A percentile compares a stretch with the other conserved stretches of the same genome.
These are phyloP conservation scores for Calonectria leucothoes DNA, from an alignment of 2,329 filamentous ascomycete genomes.

Conservation along the genomic window DNA sequence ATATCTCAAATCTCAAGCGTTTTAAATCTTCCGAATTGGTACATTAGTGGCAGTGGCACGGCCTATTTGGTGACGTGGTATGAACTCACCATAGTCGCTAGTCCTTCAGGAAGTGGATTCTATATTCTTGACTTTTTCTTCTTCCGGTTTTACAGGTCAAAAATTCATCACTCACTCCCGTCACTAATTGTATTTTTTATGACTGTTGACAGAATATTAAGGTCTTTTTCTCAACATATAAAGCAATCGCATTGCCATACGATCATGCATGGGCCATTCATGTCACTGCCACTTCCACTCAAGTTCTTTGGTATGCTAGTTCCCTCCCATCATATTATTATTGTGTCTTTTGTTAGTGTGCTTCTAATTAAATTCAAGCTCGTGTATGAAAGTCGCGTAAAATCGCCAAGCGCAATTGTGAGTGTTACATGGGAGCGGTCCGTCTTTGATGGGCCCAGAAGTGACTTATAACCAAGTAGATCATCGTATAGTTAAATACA, in stretches of 20 bases:
- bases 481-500: neutral
- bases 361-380: neutral
- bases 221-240: neutral
- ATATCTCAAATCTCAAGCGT: neutral
- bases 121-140: no score
- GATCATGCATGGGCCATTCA: neutral
- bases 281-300: neutral
- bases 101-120: neutral
- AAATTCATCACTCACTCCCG: neutral
- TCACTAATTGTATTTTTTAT: neutral
- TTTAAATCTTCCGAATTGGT: neutral
- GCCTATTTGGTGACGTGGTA: neutral
- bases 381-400: neutral
- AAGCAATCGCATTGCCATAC: neutral
- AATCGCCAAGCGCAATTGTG: neutral
- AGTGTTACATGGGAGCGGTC: neutral
- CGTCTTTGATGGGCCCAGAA: neutral
- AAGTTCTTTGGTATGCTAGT: neutral
- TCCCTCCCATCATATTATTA: neutral
- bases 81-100: neutral
- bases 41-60: neutral
- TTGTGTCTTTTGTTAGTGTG: neutral
- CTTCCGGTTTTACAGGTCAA: neutral
- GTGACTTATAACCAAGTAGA: neutral
- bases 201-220: neutral